Percentiles rank a stretch among this genome's conserved stretches.
Evolutionary conservation across 2,329 filamentous ascomycete genomes (phyloP).

Genomic region (Curvularia spicifera): DNA sequence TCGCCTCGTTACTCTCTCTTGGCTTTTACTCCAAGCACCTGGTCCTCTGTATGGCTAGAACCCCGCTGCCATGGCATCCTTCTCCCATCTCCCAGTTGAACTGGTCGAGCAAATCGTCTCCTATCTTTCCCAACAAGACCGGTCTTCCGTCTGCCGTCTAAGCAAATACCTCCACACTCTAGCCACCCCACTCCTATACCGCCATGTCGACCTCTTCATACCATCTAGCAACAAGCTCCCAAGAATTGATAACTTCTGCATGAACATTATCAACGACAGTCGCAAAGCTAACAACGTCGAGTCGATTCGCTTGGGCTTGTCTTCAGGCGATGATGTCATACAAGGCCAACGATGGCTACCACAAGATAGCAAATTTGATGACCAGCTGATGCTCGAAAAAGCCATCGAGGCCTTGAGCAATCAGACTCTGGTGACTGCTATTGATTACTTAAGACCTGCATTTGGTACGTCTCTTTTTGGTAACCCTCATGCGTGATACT

Average conservation of each 20-base stretch:
- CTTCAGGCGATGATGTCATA: constrained; percentile 16
- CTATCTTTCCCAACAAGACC: constrained; percentile 27
- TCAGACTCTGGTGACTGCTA: constrained; percentile 23
- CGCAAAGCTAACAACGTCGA: constrained; percentile 28
- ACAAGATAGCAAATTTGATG: constrained; percentile 21
- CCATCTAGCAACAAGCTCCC: constrained; percentile 24
- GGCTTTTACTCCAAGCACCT: not conserved
- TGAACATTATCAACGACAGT: constrained; percentile 26
- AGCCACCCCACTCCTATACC: constrained; percentile 30
- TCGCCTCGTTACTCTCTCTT: not conserved
- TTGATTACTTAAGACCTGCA: constrained; percentile 27
- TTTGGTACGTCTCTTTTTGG: constrained; percentile 11
- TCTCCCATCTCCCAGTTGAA: constrained; percentile 32
- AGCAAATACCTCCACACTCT: constrained; percentile 23
- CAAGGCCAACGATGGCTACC: constrained; percentile 29
- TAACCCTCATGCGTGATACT: not conserved
- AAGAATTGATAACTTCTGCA: constrained; percentile 35
- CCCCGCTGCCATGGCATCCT: constrained; percentile 25
- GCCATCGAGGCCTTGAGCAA: constrained; percentile 21
- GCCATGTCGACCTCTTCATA: constrained; percentile 33
- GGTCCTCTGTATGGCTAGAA: not conserved
- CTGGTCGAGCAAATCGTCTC: constrained; percentile 33
- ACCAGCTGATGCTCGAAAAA: constrained; percentile 17
- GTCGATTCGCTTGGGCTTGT: constrained; percentile 30
- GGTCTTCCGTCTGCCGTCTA: constrained; percentile 22